A percentile compares a stretch with the other conserved stretches of the same genome.
Conservation (phyloP, 352 stramenopile species). For the Globisporangium polare region DNA sequence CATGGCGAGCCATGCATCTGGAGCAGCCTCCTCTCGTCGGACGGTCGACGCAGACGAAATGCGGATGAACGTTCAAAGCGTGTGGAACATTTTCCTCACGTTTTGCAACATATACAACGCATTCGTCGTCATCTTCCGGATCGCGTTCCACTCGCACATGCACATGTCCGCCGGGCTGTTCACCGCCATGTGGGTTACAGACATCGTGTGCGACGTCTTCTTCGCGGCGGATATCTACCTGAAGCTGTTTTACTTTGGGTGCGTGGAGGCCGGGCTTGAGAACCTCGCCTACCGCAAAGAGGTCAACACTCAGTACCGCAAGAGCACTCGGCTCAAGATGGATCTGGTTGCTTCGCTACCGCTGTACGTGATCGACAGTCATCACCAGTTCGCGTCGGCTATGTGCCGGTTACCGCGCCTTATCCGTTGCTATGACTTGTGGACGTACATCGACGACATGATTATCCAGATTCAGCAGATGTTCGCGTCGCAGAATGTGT, state of each 20-base stretch:
- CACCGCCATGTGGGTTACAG: conserved; percentile 26
- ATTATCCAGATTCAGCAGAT: conserved; percentile 69
- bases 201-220: conserved; percentile 47
- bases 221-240: conserved; percentile 68
- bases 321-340: conserved; percentile 38
- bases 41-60: conserved; percentile 12
- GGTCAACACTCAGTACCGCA: conserved; percentile 30
- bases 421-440: conserved; percentile 46
- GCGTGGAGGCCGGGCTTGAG: conserved; percentile 29
- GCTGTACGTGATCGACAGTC: conserved; percentile 39
- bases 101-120: conserved; percentile 68
- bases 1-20: not conserved
- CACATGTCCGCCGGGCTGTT: conserved; percentile 24
- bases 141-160: conserved; percentile 57
- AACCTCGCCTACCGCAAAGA: conserved; percentile 44
- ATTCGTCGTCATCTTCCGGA: conserved; percentile 60
- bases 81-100: conserved; percentile 51
- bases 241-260: conserved; percentile 60
- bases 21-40: not conserved
- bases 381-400: conserved; percentile 18
- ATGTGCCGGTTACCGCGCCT: conserved; percentile 56
- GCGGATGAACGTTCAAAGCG: conserved; percentile 20
- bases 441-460: conserved; percentile 51
- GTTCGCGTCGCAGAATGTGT: conserved; percentile 64
- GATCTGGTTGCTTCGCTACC: conserved; percentile 55